Conservation (phyloP, 257 asterid genomes). For the Craterostigma plantagineum region DNA sequence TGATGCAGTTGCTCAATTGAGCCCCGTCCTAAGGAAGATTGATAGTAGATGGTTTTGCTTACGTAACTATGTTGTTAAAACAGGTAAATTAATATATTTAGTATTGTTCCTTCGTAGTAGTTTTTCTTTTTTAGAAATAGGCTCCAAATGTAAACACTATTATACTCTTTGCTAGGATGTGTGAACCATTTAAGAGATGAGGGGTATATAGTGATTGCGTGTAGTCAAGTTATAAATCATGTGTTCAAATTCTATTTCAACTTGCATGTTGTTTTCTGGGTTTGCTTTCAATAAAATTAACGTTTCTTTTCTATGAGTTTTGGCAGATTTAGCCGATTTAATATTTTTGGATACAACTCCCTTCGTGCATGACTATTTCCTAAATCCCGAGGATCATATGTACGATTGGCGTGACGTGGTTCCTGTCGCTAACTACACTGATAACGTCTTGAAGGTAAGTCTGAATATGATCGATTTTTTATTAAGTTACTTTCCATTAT, state of each 20-base stretch:
- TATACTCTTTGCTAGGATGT: too few species aligned
- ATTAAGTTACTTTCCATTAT: background rate
- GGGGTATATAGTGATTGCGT: too few species aligned
- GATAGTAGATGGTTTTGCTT: slow-evolving; percentile 6
- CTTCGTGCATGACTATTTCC: slow-evolving; percentile 2
- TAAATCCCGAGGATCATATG: background rate
- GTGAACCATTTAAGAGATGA: too few species aligned
- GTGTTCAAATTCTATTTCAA: too few species aligned
- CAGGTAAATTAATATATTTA: slow-evolving; percentile 4
- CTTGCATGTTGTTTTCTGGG: too few species aligned
- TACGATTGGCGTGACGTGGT: slow-evolving; percentile 7
- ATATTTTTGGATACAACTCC: slow-evolving; percentile 7
- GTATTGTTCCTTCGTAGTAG: too few species aligned
- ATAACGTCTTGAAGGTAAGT: slow-evolving; percentile 1
- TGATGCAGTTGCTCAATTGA: slow-evolving; percentile 1
- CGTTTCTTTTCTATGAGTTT: background rate
- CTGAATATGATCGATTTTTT: background rate
- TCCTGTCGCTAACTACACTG: background rate
- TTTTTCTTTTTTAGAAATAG: too few species aligned
- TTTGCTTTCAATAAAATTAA: too few species aligned
- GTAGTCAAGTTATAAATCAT: too few species aligned
- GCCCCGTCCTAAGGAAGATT: slow-evolving; percentile 4
- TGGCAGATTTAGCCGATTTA: slow-evolving; percentile 6
- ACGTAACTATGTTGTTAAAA: background rate
- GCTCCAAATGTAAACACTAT: too few species aligned